These are phyloP conservation scores for Histomonas meleagridis DNA, from an alignment of 208 protist genomes.

Conservation along the genomic window DNA sequence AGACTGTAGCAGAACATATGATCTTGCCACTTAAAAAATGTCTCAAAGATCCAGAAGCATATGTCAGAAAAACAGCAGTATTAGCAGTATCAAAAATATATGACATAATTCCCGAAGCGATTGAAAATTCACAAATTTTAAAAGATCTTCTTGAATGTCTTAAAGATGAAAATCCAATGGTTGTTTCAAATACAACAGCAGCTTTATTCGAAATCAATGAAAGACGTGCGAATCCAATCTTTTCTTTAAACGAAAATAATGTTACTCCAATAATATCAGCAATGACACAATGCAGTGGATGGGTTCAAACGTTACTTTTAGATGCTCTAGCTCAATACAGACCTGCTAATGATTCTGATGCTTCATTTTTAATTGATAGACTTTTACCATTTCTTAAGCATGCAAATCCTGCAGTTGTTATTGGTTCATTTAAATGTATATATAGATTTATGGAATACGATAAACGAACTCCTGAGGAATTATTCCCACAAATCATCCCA, in stretches of 20 bases:
- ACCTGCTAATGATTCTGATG: slow-evolving; percentile 45
- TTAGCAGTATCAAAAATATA: slow-evolving; percentile 90
- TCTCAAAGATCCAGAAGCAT: neutral
- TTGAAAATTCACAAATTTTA: slow-evolving; percentile 65
- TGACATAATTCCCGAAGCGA: slow-evolving; percentile 69
- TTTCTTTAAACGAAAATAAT: slow-evolving; percentile 60
- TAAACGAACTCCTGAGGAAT: slow-evolving; percentile 54
- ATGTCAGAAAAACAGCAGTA: slow-evolving; percentile 82
- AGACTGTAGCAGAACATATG: slow-evolving; percentile 23
- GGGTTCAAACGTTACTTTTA: slow-evolving; percentile 92
- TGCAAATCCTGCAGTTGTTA: slow-evolving; percentile 87
- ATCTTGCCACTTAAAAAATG: neutral
- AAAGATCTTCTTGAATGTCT: slow-evolving; percentile 67
- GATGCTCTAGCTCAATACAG: slow-evolving; percentile 70
- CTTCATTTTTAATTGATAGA: slow-evolving; percentile 74
- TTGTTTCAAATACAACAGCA: slow-evolving; percentile 78
- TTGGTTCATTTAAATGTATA: slow-evolving; percentile 81
- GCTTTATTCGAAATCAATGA: slow-evolving; percentile 81
- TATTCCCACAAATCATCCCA: slow-evolving; percentile 64
- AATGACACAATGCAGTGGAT: slow-evolving; percentile 82
- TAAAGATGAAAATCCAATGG: slow-evolving; percentile 81
- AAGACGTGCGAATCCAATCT: slow-evolving; percentile 49
- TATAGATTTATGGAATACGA: slow-evolving; percentile 54
- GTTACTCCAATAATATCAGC: slow-evolving; percentile 80
- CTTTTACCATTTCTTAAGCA: slow-evolving; percentile 83